Base-by-base conservation (phyloP, 2,329 filamentous ascomycete genomes). In the Botrytis medusae region DNA sequence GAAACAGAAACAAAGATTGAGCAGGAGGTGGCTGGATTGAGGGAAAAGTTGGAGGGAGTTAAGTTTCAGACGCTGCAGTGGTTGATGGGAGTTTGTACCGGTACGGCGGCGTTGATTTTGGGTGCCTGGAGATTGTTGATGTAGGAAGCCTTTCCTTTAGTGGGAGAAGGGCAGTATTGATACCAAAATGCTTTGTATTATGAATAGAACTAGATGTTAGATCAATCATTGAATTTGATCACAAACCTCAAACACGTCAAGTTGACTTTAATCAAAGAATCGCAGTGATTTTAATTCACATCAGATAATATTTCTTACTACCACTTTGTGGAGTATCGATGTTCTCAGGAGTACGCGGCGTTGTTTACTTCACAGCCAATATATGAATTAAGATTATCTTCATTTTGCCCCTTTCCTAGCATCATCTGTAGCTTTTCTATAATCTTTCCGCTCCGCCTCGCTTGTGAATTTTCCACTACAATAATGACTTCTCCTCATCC, bases 1-100 rank as follows among this genome's bases (percentile, higher is more conserved):
- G 96, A 99, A 87, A 98, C 96, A 20, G 96, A 99, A 85, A 97
- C 95, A 73, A 91, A 97, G 84, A 98, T 99, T 80, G 96, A 99
- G 86, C 95, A 98, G 84, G 96, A 98, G 86, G 94, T 96, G 71
- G 95, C 95, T 59, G 92, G 92, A 46, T 83, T 99, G 81, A 87
- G 94, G 77, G 96, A 98, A 86, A 92, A 97, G 84, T 87, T 99
- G 65, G 96, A 99, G 85, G 93, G 94, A 77, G 96, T 99, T 82
- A 99, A 99, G 87, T 98, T 98, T 84, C 94, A 94, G 81, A 98
- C 96, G 51, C 83, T 99, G 82, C 96, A 99, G 86, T 99, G 96
- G 96, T 85, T 99, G 77, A 98, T 98, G 91, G 95, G 92, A 81
- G 93, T 92, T 57, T 89, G 88, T 79, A 91, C 89, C 0, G 89